Evolutionary conservation across 169 alveolate genomes (phyloP).

Genomic region (Plasmodium ovale): DNA sequence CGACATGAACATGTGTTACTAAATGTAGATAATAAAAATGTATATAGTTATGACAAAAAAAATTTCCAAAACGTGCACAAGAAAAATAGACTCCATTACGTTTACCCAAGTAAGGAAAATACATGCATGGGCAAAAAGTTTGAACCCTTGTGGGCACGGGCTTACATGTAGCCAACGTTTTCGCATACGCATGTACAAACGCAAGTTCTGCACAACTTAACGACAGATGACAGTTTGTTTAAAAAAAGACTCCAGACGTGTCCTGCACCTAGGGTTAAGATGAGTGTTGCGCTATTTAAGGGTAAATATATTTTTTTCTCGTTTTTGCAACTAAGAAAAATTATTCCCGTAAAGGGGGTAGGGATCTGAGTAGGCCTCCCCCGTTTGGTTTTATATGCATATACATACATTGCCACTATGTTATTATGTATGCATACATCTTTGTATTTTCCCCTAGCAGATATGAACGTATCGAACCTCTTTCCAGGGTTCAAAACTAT

Average conservation of each 20-base stretch:
- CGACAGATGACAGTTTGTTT: conserved; percentile 16
- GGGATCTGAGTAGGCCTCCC: neutral
- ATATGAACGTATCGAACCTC: conserved; percentile 19
- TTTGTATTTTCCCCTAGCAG: conserved; percentile 3
- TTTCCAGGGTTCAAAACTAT: conserved; percentile 68
- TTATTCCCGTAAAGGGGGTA: neutral
- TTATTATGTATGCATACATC: neutral
- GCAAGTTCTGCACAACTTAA: neutral
- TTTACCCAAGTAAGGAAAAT: conserved; percentile 28
- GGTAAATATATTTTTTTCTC: conserved; percentile 30
- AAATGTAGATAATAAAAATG: neutral
- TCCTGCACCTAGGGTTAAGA: conserved; percentile 24
- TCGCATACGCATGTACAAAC: neutral
- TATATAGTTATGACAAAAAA: conserved; percentile 7
- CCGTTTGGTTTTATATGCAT: no score
- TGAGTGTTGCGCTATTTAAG: conserved; percentile 22
- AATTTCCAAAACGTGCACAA: neutral
- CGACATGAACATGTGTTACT: neutral
- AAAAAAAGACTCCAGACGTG: conserved; percentile 9
- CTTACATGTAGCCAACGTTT: neutral
- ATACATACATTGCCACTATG: neutral
- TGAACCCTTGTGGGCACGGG: neutral
- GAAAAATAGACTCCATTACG: conserved; percentile 25
- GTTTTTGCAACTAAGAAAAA: neutral
- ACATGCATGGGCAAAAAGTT: neutral